Evolutionary conservation across 2,329 filamentous ascomycete species (phyloP).

Genomic region (Aspergillus hiratsukae): DNA sequence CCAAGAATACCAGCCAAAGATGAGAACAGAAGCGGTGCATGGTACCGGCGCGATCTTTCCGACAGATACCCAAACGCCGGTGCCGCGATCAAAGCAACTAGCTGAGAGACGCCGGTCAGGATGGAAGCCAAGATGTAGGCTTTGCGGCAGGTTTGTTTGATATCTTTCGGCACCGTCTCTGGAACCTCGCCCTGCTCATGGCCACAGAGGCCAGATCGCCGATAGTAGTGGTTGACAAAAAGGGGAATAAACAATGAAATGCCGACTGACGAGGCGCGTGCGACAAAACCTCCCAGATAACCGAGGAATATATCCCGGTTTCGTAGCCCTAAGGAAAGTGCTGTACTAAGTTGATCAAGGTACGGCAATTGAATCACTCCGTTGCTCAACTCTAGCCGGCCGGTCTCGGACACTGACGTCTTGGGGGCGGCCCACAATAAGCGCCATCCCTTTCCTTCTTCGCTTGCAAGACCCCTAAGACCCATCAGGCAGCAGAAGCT

Average conservation of each 20-base stretch:
- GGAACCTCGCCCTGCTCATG: slow-evolving; percentile 30
- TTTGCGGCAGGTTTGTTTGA: slow-evolving; percentile 77
- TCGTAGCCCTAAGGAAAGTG: slow-evolving; percentile 65
- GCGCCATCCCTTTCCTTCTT: slow-evolving; percentile 70
- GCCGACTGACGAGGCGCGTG: slow-evolving; percentile 86
- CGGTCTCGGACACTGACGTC: slow-evolving; percentile 1
- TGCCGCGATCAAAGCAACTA: slow-evolving; percentile 77
- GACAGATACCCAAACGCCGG: slow-evolving; percentile 83
- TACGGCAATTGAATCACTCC: slow-evolving; percentile 20
- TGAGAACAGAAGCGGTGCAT: slow-evolving; percentile 69
- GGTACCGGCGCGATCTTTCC: slow-evolving; percentile 61
- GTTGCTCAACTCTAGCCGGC: not conserved
- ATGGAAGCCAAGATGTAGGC: slow-evolving; percentile 87
- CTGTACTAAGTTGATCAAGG: slow-evolving; percentile 56
- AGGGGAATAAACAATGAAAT: slow-evolving; percentile 94
- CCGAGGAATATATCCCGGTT: slow-evolving; percentile 78
- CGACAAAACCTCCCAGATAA: slow-evolving; percentile 92
- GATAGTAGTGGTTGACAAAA: slow-evolving; percentile 87
- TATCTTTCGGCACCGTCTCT: slow-evolving; percentile 47
- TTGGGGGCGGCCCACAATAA: slow-evolving; percentile 39
- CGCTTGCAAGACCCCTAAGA: slow-evolving; percentile 62
- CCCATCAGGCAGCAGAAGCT: slow-evolving; percentile 75
- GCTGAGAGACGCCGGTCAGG: slow-evolving; percentile 82
- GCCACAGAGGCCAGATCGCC: slow-evolving; percentile 72
- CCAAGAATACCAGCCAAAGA: slow-evolving; percentile 71